Evolutionary conservation across 202 grass and related monocot species (phyloP).

Genomic region (Schoenoplectus tabernaemontani): DNA sequence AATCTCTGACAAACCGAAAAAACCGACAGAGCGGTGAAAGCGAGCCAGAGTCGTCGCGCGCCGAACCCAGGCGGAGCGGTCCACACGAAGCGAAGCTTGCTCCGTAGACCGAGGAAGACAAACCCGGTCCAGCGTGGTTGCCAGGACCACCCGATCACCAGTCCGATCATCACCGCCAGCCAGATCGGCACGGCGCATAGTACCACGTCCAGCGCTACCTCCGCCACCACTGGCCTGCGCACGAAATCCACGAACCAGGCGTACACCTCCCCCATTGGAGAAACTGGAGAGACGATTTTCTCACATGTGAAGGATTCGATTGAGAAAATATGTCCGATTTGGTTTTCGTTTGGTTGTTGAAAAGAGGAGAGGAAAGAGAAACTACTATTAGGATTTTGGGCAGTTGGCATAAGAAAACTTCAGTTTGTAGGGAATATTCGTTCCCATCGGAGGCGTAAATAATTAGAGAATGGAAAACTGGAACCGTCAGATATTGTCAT

Average conservation of each 20-base stretch:
- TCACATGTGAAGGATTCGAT: slow-evolving; percentile 8
- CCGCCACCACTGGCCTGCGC: slow-evolving; percentile 56
- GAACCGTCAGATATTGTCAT: background rate
- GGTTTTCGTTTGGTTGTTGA: background rate
- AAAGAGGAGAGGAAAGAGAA: background rate
- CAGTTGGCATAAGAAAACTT: background rate
- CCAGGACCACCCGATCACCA: slow-evolving; percentile 83
- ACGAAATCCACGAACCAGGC: slow-evolving; percentile 46
- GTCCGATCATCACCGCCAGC: slow-evolving; percentile 91
- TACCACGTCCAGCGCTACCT: slow-evolving; percentile 75
- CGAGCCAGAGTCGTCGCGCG: slow-evolving; percentile 78
- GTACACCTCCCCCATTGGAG: slow-evolving; percentile 65
- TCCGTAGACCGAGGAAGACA: slow-evolving; percentile 69
- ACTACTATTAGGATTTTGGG: background rate
- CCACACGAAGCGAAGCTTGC: slow-evolving; percentile 56
- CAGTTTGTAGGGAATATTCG: background rate
- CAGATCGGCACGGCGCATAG: slow-evolving; percentile 97
- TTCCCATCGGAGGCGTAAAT: background rate
- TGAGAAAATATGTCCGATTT: background rate
- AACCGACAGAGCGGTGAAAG: slow-evolving; percentile 87
- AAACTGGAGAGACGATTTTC: slow-evolving; percentile 10
- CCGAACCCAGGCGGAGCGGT: slow-evolving; percentile 73
- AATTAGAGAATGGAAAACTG: background rate
- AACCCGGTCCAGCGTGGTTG: slow-evolving; percentile 85
- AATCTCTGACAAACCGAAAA: slow-evolving; percentile 73